Base-by-base conservation (phyloP, 2,329 filamentous ascomycete genomes). In the Sclerotinia sclerotiorum region DNA sequence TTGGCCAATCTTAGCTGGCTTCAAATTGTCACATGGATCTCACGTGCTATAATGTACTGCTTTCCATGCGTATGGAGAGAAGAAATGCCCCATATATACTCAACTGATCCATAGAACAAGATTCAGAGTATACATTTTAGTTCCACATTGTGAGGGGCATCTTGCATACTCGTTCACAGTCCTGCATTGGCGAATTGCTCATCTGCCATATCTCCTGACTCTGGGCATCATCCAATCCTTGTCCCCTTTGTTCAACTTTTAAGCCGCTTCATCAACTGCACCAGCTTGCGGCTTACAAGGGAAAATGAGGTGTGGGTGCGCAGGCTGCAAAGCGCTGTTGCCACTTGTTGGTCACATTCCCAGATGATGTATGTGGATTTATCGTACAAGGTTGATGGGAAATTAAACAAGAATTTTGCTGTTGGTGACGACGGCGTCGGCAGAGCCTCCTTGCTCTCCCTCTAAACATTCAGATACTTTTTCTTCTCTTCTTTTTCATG, bases 61-160 rank as follows among this genome's bases (percentile, higher is more conserved):
- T 29, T 5, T 19, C 13, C 6, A 24, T 35, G 13, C 13, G 21
- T 39, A 62, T 49, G 8, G 29, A 17, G 13, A 32, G 44, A n/a
- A 35, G 44, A 49, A 48, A 35, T n/a, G 44, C 5, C 56, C 39
- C 56, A 7, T 39, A 3, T 1, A 29, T 5, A 32, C 10, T 60
- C 24, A 51, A 51, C 21, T 51, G 13, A n/a, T 51, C 29, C 29
- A 42, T 24, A 10, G 39, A 8, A 39, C 2, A 17, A 62, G 19
- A 11, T 51, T 24, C 46, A 35, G 21, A 21, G 51, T 29, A 35
- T 11, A 35, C 5, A 13, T 24, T 39, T 8, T 8, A 51, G 60
- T 42, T 63, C 46, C 60, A 63, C 46, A 62, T 39, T 62, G 39
- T 17, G 60, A 62, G 60, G 46, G 60, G 60, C 46, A 62, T 42